Evolutionary conservation across 768 basidiomycete genomes (phyloP).

Genomic region (Heimioporus sp.): DNA sequence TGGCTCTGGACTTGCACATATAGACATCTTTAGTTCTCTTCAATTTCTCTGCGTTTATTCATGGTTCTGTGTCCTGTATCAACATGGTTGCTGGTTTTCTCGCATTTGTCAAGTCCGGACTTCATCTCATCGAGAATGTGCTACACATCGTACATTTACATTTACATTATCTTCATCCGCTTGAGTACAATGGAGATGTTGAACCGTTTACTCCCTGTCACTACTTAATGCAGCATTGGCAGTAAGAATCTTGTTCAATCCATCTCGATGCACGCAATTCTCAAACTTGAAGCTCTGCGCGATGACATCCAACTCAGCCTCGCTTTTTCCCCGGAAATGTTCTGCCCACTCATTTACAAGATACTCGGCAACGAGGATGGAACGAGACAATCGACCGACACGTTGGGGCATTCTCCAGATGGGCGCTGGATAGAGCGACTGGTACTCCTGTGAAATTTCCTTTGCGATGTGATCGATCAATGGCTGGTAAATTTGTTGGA

Average conservation of each 20-base stretch:
- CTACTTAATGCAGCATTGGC: slow-evolving; percentile 33
- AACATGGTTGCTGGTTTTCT: too few species aligned
- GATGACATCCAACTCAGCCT: slow-evolving; percentile 64
- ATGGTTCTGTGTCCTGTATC: neutral
- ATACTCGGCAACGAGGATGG: slow-evolving; percentile 69
- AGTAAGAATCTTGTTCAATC: slow-evolving; percentile 55
- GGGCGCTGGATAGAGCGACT: slow-evolving; percentile 56
- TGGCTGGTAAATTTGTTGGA: slow-evolving; percentile 62
- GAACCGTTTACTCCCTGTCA: neutral
- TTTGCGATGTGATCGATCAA: slow-evolving; percentile 59
- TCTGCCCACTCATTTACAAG: slow-evolving; percentile 73
- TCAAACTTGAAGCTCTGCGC: slow-evolving; percentile 75
- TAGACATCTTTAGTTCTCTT: neutral
- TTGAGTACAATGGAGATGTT: neutral
- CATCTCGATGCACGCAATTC: slow-evolving; percentile 65
- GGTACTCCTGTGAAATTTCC: slow-evolving; percentile 52
- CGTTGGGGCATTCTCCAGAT: slow-evolving; percentile 61
- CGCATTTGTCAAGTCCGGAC: too few species aligned
- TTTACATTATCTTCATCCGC: too few species aligned
- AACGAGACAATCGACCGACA: slow-evolving; percentile 57
- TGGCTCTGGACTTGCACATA: neutral
- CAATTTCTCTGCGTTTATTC: neutral
- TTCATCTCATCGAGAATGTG: neutral
- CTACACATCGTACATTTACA: neutral
- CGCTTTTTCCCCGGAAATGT: slow-evolving; percentile 57